Base-by-base conservation (phyloP, 306 rosid species). In the Cucumis hystrix region DNA sequence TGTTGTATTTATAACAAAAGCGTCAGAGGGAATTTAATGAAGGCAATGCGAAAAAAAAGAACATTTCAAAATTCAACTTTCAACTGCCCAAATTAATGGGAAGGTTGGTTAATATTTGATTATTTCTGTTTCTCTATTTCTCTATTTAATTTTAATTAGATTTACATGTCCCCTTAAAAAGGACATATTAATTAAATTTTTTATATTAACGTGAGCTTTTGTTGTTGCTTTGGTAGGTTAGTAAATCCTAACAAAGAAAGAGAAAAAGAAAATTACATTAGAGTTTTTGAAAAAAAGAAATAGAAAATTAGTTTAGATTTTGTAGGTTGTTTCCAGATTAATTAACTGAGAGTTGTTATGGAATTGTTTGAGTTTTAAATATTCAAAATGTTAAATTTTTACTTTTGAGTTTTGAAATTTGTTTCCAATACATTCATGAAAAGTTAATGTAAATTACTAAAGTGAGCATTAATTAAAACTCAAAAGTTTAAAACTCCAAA, bases 31-130 rank as follows among this genome's bases (percentile, higher is more conserved):
- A 2, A 12, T 37, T 40, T 77, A 25, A 60, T 47, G 63, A 79
- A 67, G 55, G n/a, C 52, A 68, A 41, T 52, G 77, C 0, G 25
- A 66, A 39, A 68, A 45, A 41, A 45, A 11, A 15, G 6, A 25
- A 40, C 23, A 1, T 28, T 49, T 55, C 79, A 69, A 51, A 23
- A 69, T 80, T 83, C 77, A 93, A 86, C 89, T 60, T 73, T 83
- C 98, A 93, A 90, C 98, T 83, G 86, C 77, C 88, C 5, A 68
- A 17, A 81, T 90, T 85, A 83, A 93, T 66, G 73, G 45, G 70
- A 15, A 3, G 70, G 6, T 35, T n/a, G 21, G 6, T 28, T 28
- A 28, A 28, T 28, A 28, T 21, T 21, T 21, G 0, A 3, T 8
- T 21, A 23, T 23, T 60, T 62, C 2, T 14, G 17, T 62, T 62